Evolutionary conservation across 352 stramenopile genomes (phyloP).

Genomic region (Phytophthora syringae): DNA sequence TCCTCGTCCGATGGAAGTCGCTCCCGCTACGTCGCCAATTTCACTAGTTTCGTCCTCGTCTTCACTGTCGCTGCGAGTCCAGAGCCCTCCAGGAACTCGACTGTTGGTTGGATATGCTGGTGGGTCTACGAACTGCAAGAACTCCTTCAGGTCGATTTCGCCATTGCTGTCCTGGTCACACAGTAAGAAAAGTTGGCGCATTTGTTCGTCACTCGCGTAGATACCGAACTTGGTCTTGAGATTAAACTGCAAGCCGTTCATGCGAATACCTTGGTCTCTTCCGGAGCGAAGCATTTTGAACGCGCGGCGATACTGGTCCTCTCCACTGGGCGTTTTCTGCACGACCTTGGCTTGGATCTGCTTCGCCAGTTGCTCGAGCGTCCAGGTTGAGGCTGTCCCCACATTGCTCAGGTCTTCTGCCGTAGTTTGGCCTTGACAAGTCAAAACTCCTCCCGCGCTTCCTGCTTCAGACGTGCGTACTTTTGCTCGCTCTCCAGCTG

Average conservation of each 20-base stretch:
- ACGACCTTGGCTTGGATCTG: slow-evolving; percentile 84
- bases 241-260: slow-evolving; percentile 78
- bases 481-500: slow-evolving; percentile 76
- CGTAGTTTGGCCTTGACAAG: slow-evolving; percentile 8
- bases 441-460: slow-evolving; percentile 74
- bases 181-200: slow-evolving; percentile 66
- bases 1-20: background rate
- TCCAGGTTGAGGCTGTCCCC: slow-evolving; percentile 65
- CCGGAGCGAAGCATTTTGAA: slow-evolving; percentile 84
- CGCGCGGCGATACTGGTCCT: slow-evolving; percentile 79
- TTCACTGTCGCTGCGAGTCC: slow-evolving; percentile 45
- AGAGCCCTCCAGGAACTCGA: slow-evolving; percentile 61
- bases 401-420: slow-evolving; percentile 48
- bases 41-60: slow-evolving; percentile 27
- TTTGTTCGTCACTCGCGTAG: slow-evolving; percentile 76
- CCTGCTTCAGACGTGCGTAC: slow-evolving; percentile 53
- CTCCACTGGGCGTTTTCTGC: slow-evolving; percentile 75
- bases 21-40: slow-evolving; percentile 6
- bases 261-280: slow-evolving; percentile 68
- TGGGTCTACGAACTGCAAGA: slow-evolving; percentile 75
- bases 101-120: slow-evolving; percentile 66
- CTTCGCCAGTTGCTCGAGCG: slow-evolving; percentile 65
- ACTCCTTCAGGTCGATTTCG: slow-evolving; percentile 79
- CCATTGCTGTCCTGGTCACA: slow-evolving; percentile 72
- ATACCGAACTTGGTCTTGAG: slow-evolving; percentile 84